Conservation (phyloP, 352 stramenopile species). For the Globisporangium takayamanum region DNA sequence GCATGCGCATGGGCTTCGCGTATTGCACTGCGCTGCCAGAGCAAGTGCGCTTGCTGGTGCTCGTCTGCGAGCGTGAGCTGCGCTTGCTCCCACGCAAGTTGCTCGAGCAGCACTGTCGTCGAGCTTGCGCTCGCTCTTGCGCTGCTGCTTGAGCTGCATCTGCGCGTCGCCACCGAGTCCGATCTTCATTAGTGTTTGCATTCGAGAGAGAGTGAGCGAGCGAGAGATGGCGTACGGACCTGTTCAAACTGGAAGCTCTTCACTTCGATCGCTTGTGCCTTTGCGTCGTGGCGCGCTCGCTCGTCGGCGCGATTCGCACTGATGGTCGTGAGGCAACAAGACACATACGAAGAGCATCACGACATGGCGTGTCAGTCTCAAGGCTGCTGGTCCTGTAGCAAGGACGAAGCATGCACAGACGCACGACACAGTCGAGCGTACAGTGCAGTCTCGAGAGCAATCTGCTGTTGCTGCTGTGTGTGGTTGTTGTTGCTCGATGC, state of each 20-base stretch:
- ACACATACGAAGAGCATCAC: background rate
- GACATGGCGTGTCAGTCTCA: background rate
- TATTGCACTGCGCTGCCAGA: slow-evolving; percentile 14
- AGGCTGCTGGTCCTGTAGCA: background rate
- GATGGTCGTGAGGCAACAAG: background rate
- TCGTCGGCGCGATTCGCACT: slow-evolving; percentile 11
- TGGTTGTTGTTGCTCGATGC: background rate
- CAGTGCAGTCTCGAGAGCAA: slow-evolving; percentile 4
- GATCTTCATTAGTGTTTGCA: background rate
- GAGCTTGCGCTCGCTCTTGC: slow-evolving; percentile 19
- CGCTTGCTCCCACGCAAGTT: slow-evolving; percentile 32
- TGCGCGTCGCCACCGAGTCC: slow-evolving; percentile 3
- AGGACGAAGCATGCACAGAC: background rate
- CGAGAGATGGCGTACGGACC: background rate
- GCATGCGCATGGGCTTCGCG: slow-evolving; percentile 16
- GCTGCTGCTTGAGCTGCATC: slow-evolving; percentile 19
- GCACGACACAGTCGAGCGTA: background rate
- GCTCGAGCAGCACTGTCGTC: slow-evolving; percentile 22
- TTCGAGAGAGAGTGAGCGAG: background rate
- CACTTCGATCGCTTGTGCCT: slow-evolving; percentile 9
- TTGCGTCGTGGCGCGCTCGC: slow-evolving; percentile 2
- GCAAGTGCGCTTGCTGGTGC: slow-evolving; percentile 4
- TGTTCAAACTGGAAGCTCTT: slow-evolving; percentile 17
- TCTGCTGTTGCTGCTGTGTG: slow-evolving; percentile 8
- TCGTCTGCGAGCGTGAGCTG: slow-evolving; percentile 19